Evolutionary conservation across 2,329 filamentous ascomycete genomes (phyloP), one percentile per base, ranked within the genome.

Genomic region (Aspergillus piperis): DNA sequence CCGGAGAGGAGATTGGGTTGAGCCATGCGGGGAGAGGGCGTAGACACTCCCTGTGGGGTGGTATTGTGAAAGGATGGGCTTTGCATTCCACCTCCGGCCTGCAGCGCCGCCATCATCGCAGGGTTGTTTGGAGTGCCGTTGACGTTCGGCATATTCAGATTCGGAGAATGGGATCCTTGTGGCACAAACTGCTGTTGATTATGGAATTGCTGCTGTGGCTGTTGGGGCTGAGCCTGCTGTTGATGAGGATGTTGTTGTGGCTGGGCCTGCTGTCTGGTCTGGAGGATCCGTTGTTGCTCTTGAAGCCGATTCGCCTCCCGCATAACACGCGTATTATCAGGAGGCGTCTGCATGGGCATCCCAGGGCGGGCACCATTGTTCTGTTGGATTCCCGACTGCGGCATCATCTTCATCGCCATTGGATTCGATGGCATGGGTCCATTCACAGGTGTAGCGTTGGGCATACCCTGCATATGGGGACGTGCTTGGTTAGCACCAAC

Each of bases 201-300:
- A 27, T 75, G 78, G 60, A 75, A 77, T 58, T 74, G 73, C 32
- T 70, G 66, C 49, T 68, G 66, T 13, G 62, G 42, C 30, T 66
- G 73, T 53, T 74, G 71, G 21, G 73, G 69, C 54, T 73, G 70
- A 36, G 70, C 66, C 58, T 73, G 72, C 30, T 66, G 65, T 21
- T 60, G 62, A 15, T 58, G 60, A 8, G 53, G 65, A 19, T 69
- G 72, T 63, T 68, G 70, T 55, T 71, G 68, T 50, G 69, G 73
- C 68, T 75, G 76, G 32, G 32, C 32, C 57, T 78, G 77, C 54
- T 79, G 77, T 27, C 77, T 74, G 53, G 76, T 76, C 60, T 90
- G 87, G 10, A 89, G 83, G 44, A 90, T 86, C 47, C 86, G 84
- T 57, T 87, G 86, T 62, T 79, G 78, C 62, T 80, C 76, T 69